Conservation (phyloP, 306 rosid genomes). For the Medicago arabica region DNA sequence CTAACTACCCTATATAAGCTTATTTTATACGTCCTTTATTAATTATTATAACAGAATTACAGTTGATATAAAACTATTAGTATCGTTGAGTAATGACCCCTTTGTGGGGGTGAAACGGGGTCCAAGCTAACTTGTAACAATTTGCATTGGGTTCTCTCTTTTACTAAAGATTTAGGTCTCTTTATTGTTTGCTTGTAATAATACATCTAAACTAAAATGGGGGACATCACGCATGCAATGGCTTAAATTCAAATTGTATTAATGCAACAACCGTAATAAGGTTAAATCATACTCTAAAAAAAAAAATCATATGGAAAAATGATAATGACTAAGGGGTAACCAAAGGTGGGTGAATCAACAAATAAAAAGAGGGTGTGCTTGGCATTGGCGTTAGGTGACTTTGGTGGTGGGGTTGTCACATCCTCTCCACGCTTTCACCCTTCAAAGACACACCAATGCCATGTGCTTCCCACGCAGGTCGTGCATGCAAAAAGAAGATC, state of each 20-base stretch:
- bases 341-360: no score
- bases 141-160: slow-evolving; percentile 4
- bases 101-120: slow-evolving; percentile 18
- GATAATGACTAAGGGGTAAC: no score
- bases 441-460: slow-evolving; percentile 34
- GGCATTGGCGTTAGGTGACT: neutral
- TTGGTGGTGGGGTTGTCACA: slow-evolving; percentile 42
- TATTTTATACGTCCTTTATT: neutral
- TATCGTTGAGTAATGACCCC: slow-evolving; percentile 13
- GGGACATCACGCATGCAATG: slow-evolving; percentile 39
- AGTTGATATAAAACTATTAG: slow-evolving; percentile 15
- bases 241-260: slow-evolving; percentile 34
- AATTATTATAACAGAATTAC: neutral
- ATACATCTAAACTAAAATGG: slow-evolving; percentile 21
- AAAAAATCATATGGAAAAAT: slow-evolving; percentile 13
- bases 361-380: neutral
- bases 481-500: neutral
- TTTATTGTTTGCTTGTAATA: slow-evolving; percentile 12
- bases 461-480: slow-evolving; percentile 51
- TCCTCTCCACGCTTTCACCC: slow-evolving; percentile 5
- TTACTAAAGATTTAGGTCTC: slow-evolving; percentile 7
- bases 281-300: no score
- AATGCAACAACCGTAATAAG: slow-evolving; percentile 41
- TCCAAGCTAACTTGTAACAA: slow-evolving; percentile 7
- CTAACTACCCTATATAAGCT: neutral